phyloP scores from a whole-genome alignment of 1,139 yeast genomes.

The Sugiyamaella xylanicola region DNA sequence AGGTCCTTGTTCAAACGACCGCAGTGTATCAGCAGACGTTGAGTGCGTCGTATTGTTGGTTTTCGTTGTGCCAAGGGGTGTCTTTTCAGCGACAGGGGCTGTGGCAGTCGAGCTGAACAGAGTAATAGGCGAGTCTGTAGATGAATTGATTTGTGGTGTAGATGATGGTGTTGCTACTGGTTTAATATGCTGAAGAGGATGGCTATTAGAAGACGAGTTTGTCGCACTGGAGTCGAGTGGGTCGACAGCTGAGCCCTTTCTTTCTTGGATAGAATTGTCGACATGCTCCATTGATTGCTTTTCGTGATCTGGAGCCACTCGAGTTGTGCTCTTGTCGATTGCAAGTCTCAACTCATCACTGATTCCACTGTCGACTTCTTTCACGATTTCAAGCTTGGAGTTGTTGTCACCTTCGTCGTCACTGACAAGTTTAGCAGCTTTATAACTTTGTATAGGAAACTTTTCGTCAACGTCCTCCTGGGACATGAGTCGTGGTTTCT shows the following conservation, averaged over 20 bases:
- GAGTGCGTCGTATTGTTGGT: not conserved
- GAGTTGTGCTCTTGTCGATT: not conserved
- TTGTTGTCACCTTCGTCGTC: constrained; percentile 46
- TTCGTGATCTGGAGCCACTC: not conserved
- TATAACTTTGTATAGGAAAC: constrained; percentile 65
- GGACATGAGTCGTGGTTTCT: constrained; percentile 47
- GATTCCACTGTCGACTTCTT: not conserved
- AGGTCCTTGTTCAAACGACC: constrained; percentile 26
- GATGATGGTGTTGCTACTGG: not conserved
- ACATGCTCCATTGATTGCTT: not conserved
- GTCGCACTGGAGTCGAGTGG: not conserved
- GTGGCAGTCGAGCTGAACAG: no score
- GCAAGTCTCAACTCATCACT: not conserved
- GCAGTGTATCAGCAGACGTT: constrained; percentile 10
- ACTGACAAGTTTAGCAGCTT: constrained; percentile 39
- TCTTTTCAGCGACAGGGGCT: not conserved
- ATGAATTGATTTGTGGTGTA: not conserved
- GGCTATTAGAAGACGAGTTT: not conserved
- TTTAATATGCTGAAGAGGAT: not conserved
- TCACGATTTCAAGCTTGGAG: constrained; percentile 21
- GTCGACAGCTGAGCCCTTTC: not conserved
- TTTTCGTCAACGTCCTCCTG: constrained; percentile 65
- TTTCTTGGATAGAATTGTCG: not conserved
- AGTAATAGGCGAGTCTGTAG: no score
- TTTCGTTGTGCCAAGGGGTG: not conserved